Conservation (phyloP, 441 rosid genomes). For the Populus hybrid region DNA sequence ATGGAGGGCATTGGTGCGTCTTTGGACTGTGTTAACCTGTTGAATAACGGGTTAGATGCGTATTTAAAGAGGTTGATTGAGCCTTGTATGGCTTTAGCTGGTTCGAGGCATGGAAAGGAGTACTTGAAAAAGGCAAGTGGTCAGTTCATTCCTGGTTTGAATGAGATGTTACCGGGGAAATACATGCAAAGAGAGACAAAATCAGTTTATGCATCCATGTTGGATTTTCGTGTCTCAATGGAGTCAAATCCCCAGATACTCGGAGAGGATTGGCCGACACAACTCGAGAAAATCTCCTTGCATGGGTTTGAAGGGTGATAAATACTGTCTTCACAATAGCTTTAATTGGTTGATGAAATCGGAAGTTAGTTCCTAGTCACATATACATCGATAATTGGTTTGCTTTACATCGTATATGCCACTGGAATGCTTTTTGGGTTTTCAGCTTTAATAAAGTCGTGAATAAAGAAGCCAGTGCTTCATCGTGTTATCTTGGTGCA, state of each 20-base stretch:
- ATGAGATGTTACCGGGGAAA: conserved; percentile 18
- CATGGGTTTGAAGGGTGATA: conserved; percentile 7
- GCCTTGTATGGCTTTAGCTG: conserved; percentile 51
- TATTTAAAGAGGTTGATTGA: conserved; percentile 58
- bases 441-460: conserved; percentile 71
- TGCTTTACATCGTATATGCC: conserved; percentile 74
- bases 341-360: background rate
- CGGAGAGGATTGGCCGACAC: conserved; percentile 70
- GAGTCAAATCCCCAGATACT: conserved; percentile 65
- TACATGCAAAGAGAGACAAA: conserved; percentile 14
- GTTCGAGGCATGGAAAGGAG: conserved; percentile 27
- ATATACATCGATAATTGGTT: conserved; percentile 3
- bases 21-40: conserved; percentile 43
- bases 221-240: conserved; percentile 57
- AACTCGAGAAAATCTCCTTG: conserved; percentile 55
- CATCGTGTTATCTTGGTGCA: conserved; percentile 65
- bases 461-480: conserved; percentile 74
- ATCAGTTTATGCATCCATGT: conserved; percentile 31
- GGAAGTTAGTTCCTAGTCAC: background rate
- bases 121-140: conserved; percentile 9
- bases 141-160: conserved; percentile 9
- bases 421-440: conserved; percentile 89
- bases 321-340: background rate
- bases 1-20: conserved; percentile 48
- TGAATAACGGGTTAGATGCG: conserved; percentile 54